These are phyloP conservation scores for Fusarium illudens DNA, from an alignment of 2,329 filamentous ascomycete genomes.

Conservation along the genomic window DNA sequence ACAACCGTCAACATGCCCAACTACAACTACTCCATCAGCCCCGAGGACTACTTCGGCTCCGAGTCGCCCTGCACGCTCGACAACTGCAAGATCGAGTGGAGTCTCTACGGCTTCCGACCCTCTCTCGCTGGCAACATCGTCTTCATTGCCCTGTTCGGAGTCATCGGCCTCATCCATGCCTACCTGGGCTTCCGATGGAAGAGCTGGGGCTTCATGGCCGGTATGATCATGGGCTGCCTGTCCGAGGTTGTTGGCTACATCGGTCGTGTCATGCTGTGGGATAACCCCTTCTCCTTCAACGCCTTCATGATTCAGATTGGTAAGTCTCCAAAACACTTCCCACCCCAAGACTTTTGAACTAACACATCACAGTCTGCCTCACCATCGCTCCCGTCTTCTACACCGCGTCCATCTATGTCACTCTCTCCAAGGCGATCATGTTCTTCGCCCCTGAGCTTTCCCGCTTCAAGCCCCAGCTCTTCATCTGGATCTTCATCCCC, in stretches of 20 bases:
- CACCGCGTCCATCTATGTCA: slow-evolving; percentile 73
- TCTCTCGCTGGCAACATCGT: slow-evolving; percentile 61
- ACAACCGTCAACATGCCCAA: slow-evolving; percentile 33
- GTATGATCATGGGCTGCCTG: slow-evolving; percentile 64
- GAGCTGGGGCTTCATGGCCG: slow-evolving; percentile 57
- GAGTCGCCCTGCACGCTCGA: slow-evolving; percentile 58
- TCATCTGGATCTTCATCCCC: slow-evolving; percentile 62
- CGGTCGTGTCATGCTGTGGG: slow-evolving; percentile 65
- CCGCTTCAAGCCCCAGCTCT: slow-evolving; percentile 53
- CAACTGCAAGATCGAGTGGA: slow-evolving; percentile 56
- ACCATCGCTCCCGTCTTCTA: slow-evolving; percentile 59
- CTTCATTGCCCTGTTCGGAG: slow-evolving; percentile 60
- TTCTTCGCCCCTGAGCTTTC: slow-evolving; percentile 52
- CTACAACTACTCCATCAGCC: slow-evolving; percentile 28
- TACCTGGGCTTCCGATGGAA: slow-evolving; percentile 58
- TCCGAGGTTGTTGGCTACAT: slow-evolving; percentile 69
- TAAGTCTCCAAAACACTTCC: slow-evolving; percentile 41
- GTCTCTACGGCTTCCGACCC: slow-evolving; percentile 64
- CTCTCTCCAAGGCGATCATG: slow-evolving; percentile 57
- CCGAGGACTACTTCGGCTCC: slow-evolving; percentile 52
- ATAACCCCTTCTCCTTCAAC: slow-evolving; percentile 65
- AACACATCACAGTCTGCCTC: slow-evolving; percentile 57
- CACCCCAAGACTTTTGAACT: neutral
- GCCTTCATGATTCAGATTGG: slow-evolving; percentile 74
- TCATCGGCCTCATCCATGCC: slow-evolving; percentile 52